Evolutionary conservation across 2,329 filamentous ascomycete genomes (phyloP), one percentile per base, ranked within the genome.

Genomic region (Trichoderma polysporum): DNA sequence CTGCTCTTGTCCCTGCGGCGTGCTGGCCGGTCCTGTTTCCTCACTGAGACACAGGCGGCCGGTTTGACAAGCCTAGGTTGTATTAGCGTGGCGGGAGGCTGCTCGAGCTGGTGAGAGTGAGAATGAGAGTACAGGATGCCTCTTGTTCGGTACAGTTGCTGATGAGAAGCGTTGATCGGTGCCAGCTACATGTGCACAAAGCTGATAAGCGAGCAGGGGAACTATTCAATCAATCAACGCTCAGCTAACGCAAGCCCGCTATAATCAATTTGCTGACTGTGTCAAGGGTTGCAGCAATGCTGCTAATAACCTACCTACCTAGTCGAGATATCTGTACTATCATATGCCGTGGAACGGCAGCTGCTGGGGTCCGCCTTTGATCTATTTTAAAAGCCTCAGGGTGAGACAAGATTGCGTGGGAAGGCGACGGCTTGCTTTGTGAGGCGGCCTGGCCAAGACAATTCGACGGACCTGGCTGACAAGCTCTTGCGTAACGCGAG

Each of bases 351-450:
- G 60, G 25, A 54, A 56, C 60, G 22, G 37, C 37, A 64, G 60
- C 58, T 15, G 31, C 45, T 50, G 45, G 45, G 45, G 25, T 27
- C 49, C 60, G n/a, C 41, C 37, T 56, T 53, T 64, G 27, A n/a
- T 45, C n/a, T 47, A 45, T 53, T 22, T 22, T n/a, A 56, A 67
- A 60, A 59, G 25, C 31, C 65, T 41, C 62, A 3, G 25, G 25
- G 65, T 50, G 58, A 56, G 57, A 62, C 65, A 58, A 57, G 41
- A 58, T 58, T 57, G 65, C 58, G 65, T 37, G 37, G 49, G 50
- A 50, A 37, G 65, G 39, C 53, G 50, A 35, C 17, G n/a, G 56
- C 31, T 41, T 27, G 54, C 39, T 35, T 58, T 22, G 47, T 22
- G 39, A 41, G 3, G 57, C 50, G 58, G 37, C 59, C 49, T 52